Percentiles rank a stretch among this genome's conserved stretches.
Conservation (phyloP, 441 rosid species). For the Eutrema salsugineum region DNA sequence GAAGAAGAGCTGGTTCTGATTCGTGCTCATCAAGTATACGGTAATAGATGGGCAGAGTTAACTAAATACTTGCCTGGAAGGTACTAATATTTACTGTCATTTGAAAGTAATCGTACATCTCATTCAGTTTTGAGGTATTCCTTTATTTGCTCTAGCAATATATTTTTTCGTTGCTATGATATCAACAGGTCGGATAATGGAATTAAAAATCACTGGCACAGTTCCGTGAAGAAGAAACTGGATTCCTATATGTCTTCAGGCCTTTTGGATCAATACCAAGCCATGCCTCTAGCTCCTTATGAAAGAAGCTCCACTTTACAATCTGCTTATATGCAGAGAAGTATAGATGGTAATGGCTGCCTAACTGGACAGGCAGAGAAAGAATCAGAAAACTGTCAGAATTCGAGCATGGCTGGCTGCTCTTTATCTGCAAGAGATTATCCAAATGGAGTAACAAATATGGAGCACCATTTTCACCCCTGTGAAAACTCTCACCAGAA, state of each 20-base stretch:
- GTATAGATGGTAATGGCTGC: conserved; percentile 55
- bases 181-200: conserved; percentile 94
- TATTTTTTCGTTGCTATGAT: conserved; percentile 11
- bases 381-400: conserved; percentile 74
- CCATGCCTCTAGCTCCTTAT: conserved; percentile 61
- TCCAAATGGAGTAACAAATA: conserved; percentile 37
- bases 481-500: conserved; percentile 40
- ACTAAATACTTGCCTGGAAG: conserved; percentile 98
- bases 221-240: conserved; percentile 96
- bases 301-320: conserved; percentile 53
- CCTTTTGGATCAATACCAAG: conserved; percentile 78
- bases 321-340: conserved; percentile 54
- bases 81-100: conserved; percentile 34
- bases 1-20: conserved; percentile 95
- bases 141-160: conserved; percentile 7
- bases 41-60: conserved; percentile 99
- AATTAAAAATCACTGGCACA: conserved; percentile 98
- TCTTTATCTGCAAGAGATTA: conserved; percentile 63
- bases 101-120: neutral
- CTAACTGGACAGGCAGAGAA: conserved; percentile 59
- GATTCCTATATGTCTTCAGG: conserved; percentile 95
- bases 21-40: conserved; percentile 95
- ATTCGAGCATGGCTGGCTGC: conserved; percentile 44
- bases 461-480: conserved; percentile 43
- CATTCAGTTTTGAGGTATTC: neutral